Base-by-base conservation (phyloP, 2,329 filamentous ascomycete species). In the Fusarium lyarnte region DNA sequence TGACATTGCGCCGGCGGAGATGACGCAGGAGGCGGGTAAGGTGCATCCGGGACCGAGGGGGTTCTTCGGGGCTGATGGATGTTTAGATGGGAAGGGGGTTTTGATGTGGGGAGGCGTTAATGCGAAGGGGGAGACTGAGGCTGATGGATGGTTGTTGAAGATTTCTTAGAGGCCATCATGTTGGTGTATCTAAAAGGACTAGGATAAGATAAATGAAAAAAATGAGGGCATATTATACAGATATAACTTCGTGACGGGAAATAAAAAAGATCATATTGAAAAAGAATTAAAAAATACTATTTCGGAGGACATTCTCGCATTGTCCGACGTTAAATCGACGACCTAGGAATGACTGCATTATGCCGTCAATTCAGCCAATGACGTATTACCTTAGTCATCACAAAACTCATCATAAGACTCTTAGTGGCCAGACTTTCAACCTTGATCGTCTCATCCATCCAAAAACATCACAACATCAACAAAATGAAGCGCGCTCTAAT, bases 41-140 rank as follows among this genome's bases (percentile, higher is more conserved):
- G 70, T 74, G 16, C 73, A 75, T 2, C 73, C 73, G 7, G 73
- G 73, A 4, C 73, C 73, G 6, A 69, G 73, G 8, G 73, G 60
- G 0, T 75, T 66, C 45, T 75, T 75, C 62, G 73, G 73, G 0
- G 73, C 73, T 4, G 73, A 74, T 53, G 27, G 33, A 3, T 74
- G 70, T 19, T 38, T 66, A 23, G 46, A 63, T 42, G 73, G 73
- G 0, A 75, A 39, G 27, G 63, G 73, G 0, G 61, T 72, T 12
- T 25, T 75, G 10, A 31, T 75, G 19, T 75, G 73, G 73, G 73
- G 73, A 38, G 73, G 73, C 9, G n/a, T 75, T 5, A 75, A 75
- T 33, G 66, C 73, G 1, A 75, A 75, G 41, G 73, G 70, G 3
- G 73, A 75, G 57, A 75, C 60, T 9, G 73, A 75, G 46, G 66